A percentile compares a stretch with the other conserved stretches of the same genome.
These are phyloP conservation scores for Plasmodium gallinaceum DNA, from an alignment of 169 alveolate genomes.

Conservation along the genomic window DNA sequence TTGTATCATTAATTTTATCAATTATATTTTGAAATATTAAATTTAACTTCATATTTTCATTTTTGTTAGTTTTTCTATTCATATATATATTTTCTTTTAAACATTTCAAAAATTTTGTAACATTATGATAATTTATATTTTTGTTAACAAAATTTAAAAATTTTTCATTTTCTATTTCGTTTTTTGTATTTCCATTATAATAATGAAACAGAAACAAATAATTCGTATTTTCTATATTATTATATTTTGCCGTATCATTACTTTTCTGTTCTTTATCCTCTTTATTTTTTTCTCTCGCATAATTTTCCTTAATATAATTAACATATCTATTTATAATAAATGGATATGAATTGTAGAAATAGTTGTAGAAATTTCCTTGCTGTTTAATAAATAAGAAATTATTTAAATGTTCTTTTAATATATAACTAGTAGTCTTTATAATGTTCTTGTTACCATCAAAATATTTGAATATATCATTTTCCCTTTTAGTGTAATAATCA, in stretches of 20 bases:
- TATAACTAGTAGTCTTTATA: slow-evolving; percentile 58
- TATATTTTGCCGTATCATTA: not conserved
- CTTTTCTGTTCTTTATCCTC: not conserved
- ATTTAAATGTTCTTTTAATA: slow-evolving; percentile 59
- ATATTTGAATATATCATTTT: slow-evolving; percentile 26
- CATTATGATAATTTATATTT: slow-evolving; percentile 21
- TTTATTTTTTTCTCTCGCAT: not conserved
- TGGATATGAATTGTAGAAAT: slow-evolving; percentile 62
- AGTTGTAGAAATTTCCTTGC: slow-evolving; percentile 22
- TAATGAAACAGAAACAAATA: slow-evolving; percentile 27
- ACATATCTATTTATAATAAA: slow-evolving; percentile 47
- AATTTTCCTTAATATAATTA: not conserved
- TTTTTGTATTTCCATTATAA: slow-evolving; percentile 36
- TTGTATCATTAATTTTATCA: slow-evolving; percentile 27
- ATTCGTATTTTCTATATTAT: slow-evolving; percentile 4
- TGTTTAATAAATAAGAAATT: slow-evolving; percentile 44
- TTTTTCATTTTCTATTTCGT: slow-evolving; percentile 2
- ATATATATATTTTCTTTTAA: slow-evolving; percentile 27
- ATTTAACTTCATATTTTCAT: not conserved
- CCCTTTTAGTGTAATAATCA: not conserved
- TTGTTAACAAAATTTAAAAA: slow-evolving; percentile 21
- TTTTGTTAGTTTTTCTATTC: slow-evolving; percentile 6
- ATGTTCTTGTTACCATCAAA: slow-evolving; percentile 49
- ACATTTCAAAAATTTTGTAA: slow-evolving; percentile 18
- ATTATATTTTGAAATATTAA: slow-evolving; percentile 26